phyloP scores from a whole-genome alignment of 176 grass and related monocot genomes.

The Urochloa ruziziensis region DNA sequence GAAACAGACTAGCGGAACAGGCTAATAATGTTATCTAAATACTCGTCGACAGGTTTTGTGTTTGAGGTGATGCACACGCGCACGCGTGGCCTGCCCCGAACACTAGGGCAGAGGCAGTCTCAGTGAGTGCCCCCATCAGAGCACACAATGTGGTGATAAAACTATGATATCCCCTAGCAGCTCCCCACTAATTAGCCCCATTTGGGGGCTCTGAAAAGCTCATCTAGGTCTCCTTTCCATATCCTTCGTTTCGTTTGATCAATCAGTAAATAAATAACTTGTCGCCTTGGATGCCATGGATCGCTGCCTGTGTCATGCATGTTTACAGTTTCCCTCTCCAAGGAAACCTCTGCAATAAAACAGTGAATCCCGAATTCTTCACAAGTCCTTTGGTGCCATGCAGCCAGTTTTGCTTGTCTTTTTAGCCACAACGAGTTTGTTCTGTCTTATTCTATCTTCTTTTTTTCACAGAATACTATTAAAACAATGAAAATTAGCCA shows the following conservation, averaged over 20 bases:
- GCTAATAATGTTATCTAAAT: no score
- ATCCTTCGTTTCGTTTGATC: not conserved
- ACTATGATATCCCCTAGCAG: slow-evolving; percentile 34
- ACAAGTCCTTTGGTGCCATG: no score
- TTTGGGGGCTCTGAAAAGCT: slow-evolving; percentile 27
- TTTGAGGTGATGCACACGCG: slow-evolving; percentile 5
- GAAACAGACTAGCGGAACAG: no score
- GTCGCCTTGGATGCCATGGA: not conserved
- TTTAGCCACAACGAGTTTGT: no score
- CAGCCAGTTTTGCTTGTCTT: no score
- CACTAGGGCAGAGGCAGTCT: slow-evolving; percentile 14
- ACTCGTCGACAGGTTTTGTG: not conserved
- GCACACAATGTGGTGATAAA: slow-evolving; percentile 17
- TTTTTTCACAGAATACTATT: no score
- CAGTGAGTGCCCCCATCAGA: slow-evolving; percentile 22
- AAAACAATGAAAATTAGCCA: no score
- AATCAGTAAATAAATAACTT: not conserved
- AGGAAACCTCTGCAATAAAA: no score
- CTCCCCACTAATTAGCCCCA: slow-evolving; percentile 45
- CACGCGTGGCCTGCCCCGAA: slow-evolving; percentile 28
- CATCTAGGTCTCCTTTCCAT: no score
- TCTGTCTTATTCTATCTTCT: no score
- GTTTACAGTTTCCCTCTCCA: not conserved
- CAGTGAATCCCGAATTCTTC: no score
- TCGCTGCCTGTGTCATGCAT: not conserved